Evolutionary conservation across 345 rosid genomes (phyloP).

Genomic region (Aegle marmelos): DNA sequence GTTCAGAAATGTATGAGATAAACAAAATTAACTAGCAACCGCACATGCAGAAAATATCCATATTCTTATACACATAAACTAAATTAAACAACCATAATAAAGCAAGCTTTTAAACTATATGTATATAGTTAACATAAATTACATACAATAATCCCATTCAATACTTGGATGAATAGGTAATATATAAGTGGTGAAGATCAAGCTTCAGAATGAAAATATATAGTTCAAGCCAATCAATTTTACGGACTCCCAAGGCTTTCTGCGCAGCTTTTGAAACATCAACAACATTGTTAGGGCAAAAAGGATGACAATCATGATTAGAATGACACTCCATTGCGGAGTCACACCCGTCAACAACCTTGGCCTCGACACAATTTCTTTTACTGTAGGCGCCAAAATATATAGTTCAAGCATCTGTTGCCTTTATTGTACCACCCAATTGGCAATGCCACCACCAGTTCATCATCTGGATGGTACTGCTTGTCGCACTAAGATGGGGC

Average conservation of each 20-base stretch:
- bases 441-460: constrained; percentile 24
- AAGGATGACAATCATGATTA: constrained; percentile 30
- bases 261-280: constrained; percentile 30
- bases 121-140: neutral
- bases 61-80: no score
- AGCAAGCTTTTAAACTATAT: no score
- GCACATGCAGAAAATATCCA: no score
- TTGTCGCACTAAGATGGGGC: constrained; percentile 11
- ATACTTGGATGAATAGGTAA: neutral
- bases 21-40: no score
- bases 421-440: constrained; percentile 26
- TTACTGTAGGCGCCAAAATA: constrained; percentile 18
- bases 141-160: neutral
- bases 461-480: constrained; percentile 16
- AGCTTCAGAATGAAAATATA: constrained; percentile 19
- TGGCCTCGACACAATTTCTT: constrained; percentile 20
- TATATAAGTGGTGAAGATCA: neutral
- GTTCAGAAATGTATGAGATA: no score
- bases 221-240: constrained; percentile 7
- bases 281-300: constrained; percentile 26
- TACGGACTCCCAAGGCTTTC: constrained; percentile 18
- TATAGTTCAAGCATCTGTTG: constrained; percentile 15
- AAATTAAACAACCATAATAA: no score
- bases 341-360: constrained; percentile 33
- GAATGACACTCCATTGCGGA: constrained; percentile 19